Evolutionary conservation across 2,329 filamentous ascomycete species (phyloP).

Genomic region (Nigrospora oryzae): DNA sequence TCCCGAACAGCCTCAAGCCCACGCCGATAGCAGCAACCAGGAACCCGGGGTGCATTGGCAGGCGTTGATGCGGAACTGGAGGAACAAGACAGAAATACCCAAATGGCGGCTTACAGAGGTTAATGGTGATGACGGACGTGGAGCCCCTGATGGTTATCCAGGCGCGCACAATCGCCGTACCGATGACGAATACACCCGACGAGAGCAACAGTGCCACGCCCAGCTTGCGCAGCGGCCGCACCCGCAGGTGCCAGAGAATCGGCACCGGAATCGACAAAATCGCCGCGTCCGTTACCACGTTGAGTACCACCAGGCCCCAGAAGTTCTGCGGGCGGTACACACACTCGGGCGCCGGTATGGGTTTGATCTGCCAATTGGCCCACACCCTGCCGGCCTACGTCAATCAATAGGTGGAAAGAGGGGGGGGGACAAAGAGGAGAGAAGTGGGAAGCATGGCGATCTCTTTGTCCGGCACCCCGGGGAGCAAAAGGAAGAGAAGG

Average conservation of each 20-base stretch:
- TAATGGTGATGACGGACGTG: constrained; percentile 22
- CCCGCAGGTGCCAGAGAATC: constrained; percentile 13
- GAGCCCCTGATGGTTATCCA: constrained; percentile 18
- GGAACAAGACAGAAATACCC: too few relatives aligned
- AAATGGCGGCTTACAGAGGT: constrained; percentile 7
- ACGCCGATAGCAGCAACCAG: too few relatives aligned
- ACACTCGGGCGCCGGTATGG: constrained; percentile 8
- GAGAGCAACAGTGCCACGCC: constrained; percentile 17
- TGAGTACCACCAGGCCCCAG: constrained; percentile 12
- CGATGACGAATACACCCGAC: constrained; percentile 25
- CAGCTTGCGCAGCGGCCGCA: constrained; percentile 6
- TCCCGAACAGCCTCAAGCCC: too few relatives aligned
- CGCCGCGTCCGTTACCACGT: constrained; percentile 14
- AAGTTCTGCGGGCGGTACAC: constrained; percentile 12
- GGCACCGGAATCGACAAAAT: constrained; percentile 16
- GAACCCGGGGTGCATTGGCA: too few relatives aligned
- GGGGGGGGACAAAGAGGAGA: neutral
- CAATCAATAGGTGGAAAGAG: too few relatives aligned
- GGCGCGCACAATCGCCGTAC: constrained; percentile 22
- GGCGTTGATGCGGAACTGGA: too few relatives aligned
- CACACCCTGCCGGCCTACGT: too few relatives aligned
- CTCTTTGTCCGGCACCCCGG: neutral
- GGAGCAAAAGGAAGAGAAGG: too few relatives aligned
- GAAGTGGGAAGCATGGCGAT: neutral
- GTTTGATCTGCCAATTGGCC: constrained; percentile 14